These are phyloP conservation scores for Pythium biforme DNA, from an alignment of 352 stramenopile genomes.

Conservation along the genomic window DNA sequence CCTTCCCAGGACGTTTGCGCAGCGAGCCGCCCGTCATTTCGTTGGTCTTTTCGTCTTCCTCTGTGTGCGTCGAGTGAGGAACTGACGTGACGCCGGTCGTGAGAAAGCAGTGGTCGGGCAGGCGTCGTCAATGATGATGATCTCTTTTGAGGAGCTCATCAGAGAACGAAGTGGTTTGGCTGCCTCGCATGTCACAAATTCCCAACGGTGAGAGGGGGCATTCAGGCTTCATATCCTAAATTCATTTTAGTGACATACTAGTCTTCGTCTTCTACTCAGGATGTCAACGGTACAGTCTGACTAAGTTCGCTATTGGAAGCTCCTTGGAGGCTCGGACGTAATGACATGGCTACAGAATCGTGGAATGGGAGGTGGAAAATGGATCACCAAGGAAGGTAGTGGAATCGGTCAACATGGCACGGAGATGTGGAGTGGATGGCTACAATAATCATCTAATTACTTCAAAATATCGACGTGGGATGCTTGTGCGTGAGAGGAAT, in stretches of 20 bases:
- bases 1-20: constrained; percentile 29
- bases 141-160: neutral
- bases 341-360: constrained; percentile 16
- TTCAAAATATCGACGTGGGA: constrained; percentile 27
- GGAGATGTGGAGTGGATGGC: constrained; percentile 8
- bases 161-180: neutral
- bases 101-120: neutral
- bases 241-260: neutral
- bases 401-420: too few species aligned
- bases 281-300: neutral
- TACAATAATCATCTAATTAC: constrained; percentile 55
- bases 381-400: neutral
- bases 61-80: neutral
- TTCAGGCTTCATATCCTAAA: neutral
- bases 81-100: neutral
- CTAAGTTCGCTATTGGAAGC: neutral
- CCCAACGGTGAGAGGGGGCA: neutral
- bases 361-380: neutral
- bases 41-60: neutral
- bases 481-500: neutral
- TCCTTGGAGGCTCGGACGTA: constrained; percentile 8
- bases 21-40: constrained; percentile 10
- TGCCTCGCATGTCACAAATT: constrained; percentile 2
- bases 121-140: neutral
- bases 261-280: neutral